Conservation (phyloP, 23 red algal genomes). For the Agarophyton chilense region DNA sequence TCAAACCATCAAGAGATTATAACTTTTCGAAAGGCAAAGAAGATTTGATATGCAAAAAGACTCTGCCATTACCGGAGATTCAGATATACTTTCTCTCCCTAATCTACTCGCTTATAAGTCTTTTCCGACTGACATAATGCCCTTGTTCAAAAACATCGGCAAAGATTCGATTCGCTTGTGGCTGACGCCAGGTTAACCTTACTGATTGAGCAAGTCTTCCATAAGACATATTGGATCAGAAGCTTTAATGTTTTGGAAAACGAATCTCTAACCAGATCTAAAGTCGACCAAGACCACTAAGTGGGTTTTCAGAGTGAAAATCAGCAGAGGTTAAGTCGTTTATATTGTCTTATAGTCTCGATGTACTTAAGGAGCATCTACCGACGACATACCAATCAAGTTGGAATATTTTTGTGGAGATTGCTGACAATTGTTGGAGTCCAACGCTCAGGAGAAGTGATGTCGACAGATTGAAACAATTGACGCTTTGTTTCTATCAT, state of each 20-base stretch:
- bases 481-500: too few relatives aligned
- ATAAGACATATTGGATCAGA: background rate
- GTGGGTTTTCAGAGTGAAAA: background rate
- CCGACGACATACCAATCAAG: background rate
- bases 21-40: too few relatives aligned
- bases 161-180: background rate
- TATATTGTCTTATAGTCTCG: background rate
- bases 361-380: background rate
- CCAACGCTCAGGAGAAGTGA: background rate
- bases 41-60: too few relatives aligned
- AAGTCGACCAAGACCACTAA: background rate
- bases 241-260: background rate
- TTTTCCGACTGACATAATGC: slow-evolving; percentile 21
- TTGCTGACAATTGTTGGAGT: slow-evolving; percentile 7
- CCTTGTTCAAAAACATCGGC: slow-evolving; percentile 5
- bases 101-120: background rate
- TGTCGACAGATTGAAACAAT: background rate
- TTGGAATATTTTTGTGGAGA: background rate
- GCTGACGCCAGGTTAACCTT: background rate
- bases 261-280: background rate
- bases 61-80: too few relatives aligned
- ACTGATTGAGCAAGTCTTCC: background rate
- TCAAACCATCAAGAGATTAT: too few relatives aligned
- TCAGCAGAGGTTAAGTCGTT: background rate
- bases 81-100: too few relatives aligned